Evolutionary conservation across 2,329 filamentous ascomycete species (phyloP).

Genomic region (Xylaria arbuscula): DNA sequence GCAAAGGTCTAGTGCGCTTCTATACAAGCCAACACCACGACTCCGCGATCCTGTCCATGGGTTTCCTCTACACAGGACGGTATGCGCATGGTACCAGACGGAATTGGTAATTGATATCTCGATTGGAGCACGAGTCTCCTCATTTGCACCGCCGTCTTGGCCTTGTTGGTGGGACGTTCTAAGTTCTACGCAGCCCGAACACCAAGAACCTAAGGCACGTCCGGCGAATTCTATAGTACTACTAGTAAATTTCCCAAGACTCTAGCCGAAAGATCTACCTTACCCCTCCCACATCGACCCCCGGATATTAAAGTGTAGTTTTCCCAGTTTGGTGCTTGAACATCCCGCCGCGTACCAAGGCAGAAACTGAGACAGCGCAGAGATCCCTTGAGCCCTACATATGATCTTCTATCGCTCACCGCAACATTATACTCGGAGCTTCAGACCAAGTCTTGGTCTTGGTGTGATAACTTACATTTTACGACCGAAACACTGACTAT

Average conservation of each 20-base stretch:
- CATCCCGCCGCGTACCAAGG: constrained; percentile 32
- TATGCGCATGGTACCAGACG: not conserved
- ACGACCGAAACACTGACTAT: not conserved
- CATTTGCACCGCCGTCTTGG: constrained; percentile 17
- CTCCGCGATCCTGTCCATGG: constrained; percentile 22
- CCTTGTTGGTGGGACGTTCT: constrained; percentile 17
- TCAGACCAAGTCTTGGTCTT: constrained; percentile 5
- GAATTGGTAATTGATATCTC: constrained; percentile 20
- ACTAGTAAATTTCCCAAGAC: constrained; percentile 3
- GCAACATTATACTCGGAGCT: constrained; percentile 7
- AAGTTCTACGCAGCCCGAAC: constrained; percentile 32
- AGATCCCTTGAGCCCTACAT: constrained; percentile 23
- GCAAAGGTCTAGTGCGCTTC: not conserved
- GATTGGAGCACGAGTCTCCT: constrained; percentile 3
- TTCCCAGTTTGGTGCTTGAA: constrained; percentile 27
- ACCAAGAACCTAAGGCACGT: constrained; percentile 28
- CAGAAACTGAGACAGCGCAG: constrained; percentile 30
- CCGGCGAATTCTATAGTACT: constrained; percentile 5
- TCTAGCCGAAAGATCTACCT: constrained; percentile 13
- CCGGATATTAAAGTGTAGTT: constrained; percentile 20
- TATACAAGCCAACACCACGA: constrained; percentile 3
- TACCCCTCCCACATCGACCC: constrained; percentile 3
- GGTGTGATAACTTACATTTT: constrained; percentile 9
- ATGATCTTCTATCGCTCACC: constrained; percentile 26
- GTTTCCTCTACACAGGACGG: not conserved